phyloP scores from a whole-genome alignment of 225 moss, liverwort and hornwort genomes.

The Pseudoscleropodium purum region DNA sequence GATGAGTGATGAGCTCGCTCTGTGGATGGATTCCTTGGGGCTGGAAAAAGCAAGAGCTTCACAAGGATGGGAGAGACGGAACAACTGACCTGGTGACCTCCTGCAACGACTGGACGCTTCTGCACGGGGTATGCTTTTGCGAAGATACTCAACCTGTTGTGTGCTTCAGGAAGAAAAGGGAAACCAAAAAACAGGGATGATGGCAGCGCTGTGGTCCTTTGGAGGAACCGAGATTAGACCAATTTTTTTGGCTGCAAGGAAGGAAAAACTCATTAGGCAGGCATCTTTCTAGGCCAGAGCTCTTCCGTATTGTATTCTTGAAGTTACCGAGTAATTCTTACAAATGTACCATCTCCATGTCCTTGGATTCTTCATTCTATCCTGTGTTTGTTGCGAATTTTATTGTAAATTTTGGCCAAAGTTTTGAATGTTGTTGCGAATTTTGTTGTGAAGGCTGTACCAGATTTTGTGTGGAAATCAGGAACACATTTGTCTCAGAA shows the following conservation, averaged over 20 bases:
- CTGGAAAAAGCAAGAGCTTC: neutral
- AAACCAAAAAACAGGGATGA: neutral
- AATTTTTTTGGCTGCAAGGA: slow-evolving; percentile 28
- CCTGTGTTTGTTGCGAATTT: neutral
- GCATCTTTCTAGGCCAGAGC: slow-evolving; percentile 18
- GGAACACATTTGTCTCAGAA: neutral
- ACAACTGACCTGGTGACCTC: neutral
- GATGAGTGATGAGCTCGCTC: neutral
- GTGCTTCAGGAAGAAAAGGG: neutral
- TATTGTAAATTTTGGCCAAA: neutral
- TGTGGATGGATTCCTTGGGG: neutral
- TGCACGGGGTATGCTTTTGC: neutral
- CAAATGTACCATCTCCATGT: slow-evolving; percentile 29
- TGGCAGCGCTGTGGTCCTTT: slow-evolving; percentile 1
- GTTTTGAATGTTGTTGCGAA: neutral
- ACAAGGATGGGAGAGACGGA: neutral
- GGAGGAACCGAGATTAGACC: slow-evolving; percentile 17
- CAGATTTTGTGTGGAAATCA: neutral
- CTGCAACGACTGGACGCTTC: neutral
- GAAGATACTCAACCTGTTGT: neutral
- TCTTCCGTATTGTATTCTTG: slow-evolving; percentile 34
- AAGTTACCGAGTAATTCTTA: slow-evolving; percentile 21
- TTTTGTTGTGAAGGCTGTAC: neutral
- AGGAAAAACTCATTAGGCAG: slow-evolving; percentile 8
- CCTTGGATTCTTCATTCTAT: slow-evolving; percentile 4